Conservation (phyloP, 2,329 filamentous ascomycete genomes). For the Exophiala viscosa region DNA sequence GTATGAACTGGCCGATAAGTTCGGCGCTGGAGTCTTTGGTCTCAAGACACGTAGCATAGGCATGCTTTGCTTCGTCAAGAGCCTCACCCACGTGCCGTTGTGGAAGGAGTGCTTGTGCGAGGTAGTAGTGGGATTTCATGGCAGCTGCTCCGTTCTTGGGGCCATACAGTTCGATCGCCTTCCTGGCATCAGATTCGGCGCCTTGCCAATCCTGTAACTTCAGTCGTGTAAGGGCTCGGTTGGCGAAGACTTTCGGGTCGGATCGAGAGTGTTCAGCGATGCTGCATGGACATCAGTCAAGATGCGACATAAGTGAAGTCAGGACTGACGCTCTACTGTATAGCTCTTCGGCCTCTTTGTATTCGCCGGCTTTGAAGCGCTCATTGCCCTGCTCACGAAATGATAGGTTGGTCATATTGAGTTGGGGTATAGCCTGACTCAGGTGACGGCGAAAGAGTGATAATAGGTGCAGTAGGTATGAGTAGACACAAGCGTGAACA, state of each 20-base stretch:
- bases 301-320: constrained; percentile 28
- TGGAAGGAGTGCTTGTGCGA: constrained; percentile 77
- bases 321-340: constrained; percentile 44
- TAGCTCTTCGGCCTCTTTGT: constrained; percentile 43
- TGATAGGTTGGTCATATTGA: constrained; percentile 5
- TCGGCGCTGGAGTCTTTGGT: constrained; percentile 64
- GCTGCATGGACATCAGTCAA: constrained; percentile 39
- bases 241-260: constrained; percentile 80
- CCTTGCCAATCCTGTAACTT: constrained; percentile 69
- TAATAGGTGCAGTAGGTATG: neutral
- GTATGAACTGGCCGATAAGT: constrained; percentile 68
- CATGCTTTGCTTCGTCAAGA: constrained; percentile 63
- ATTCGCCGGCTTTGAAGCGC: constrained; percentile 45
- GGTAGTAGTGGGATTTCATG: constrained; percentile 80
- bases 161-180: constrained; percentile 64
- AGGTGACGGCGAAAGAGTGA: constrained; percentile 6
- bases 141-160: constrained; percentile 46
- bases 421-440: neutral
- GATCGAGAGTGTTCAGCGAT: constrained; percentile 69
- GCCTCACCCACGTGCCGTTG: constrained; percentile 71
- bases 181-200: constrained; percentile 72
- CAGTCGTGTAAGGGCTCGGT: constrained; percentile 78
- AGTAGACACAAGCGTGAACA: neutral
- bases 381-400: constrained; percentile 40
- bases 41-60: constrained; percentile 66